Evolutionary conservation across 805 yeast genomes (phyloP), one percentile per base, ranked within the genome.

Genomic region (Schwanniomyces sp.): DNA sequence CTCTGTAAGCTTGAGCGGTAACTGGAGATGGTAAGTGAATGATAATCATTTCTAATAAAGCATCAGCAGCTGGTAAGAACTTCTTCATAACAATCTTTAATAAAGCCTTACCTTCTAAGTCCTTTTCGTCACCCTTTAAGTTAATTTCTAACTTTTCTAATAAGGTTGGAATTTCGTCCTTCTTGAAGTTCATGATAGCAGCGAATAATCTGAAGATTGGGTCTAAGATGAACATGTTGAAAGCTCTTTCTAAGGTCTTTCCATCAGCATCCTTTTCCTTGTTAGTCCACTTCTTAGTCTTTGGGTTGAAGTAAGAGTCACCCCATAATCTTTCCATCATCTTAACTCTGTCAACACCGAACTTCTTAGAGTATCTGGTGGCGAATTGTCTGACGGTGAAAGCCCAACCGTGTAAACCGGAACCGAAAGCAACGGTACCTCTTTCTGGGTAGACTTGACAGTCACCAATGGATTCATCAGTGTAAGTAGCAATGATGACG

Each of bases 401-500:
- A 74, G 97, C 98, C 99, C 99, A 92, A 79, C 99, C 99, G 86
- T 92, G 99, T 73, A 92, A 84, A 88, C 98, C 99, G 76, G 98
- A 94, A 83, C 96, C 98, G 79, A 92, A 92, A 64, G 99, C 99
- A 72, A 92, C 96, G 76, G 98, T 92, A 82, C 99, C 99, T 74
- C 79, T 77, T 76, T 92, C 95, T 78, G 99, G 99, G 96, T 86
- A 92, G 59, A 92, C 98, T 83, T 92, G 98, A 68, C 82, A 86
- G 71, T 92, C 98, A 82, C 99, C 99, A 58, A 92, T 78, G 55
- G 81, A 76, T 77, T 82, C 80, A 75, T 92, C 99, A 68, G 84
- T 79, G 81, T 92, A 92, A 67, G 98, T 92, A 60, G 98, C 82
- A 74, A 92, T 90, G 74, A 94, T 87, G 72, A 94, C 99, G 86